Percentiles rank a stretch among this genome's conserved stretches.
Conservation (phyloP, 2,329 filamentous ascomycete genomes). For the Clonostachys chloroleuca region DNA sequence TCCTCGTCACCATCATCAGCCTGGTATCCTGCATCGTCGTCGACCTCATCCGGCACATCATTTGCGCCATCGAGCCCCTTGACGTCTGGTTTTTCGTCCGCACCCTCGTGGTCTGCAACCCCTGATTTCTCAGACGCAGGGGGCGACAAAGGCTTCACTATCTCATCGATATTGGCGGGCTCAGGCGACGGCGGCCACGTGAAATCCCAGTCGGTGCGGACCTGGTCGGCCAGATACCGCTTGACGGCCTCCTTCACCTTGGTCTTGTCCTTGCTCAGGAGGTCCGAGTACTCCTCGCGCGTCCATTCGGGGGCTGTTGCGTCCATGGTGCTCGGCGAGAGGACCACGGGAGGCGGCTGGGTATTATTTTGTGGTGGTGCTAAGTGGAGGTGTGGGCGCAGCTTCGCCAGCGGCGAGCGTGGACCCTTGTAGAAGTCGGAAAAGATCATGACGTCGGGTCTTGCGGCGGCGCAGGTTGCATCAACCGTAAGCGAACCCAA, state of each 20-base stretch:
- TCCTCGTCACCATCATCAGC: slow-evolving; percentile 36
- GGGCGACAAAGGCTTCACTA: neutral
- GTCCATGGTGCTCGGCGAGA: slow-evolving; percentile 7
- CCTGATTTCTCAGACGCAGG: neutral
- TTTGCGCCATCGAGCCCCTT: neutral
- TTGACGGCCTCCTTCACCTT: slow-evolving; percentile 61
- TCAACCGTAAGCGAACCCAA: no score
- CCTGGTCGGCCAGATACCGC: slow-evolving; percentile 45
- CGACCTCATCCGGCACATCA: slow-evolving; percentile 19
- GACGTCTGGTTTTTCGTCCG: slow-evolving; percentile 1
- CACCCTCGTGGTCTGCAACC: neutral
- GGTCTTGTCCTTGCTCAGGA: slow-evolving; percentile 56
- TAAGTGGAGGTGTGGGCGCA: slow-evolving; percentile 29
- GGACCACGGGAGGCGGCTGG: slow-evolving; percentile 11
- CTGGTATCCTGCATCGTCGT: slow-evolving; percentile 26
- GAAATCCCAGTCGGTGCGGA: slow-evolving; percentile 59
- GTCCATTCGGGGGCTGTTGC: slow-evolving; percentile 19
- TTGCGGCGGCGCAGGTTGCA: no score
- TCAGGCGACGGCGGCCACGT: slow-evolving; percentile 37
- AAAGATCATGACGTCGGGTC: slow-evolving; percentile 42
- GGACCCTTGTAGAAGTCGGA: slow-evolving; percentile 55
- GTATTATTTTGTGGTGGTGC: slow-evolving; percentile 15
- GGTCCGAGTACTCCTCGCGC: slow-evolving; percentile 54
- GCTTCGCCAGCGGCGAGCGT: slow-evolving; percentile 45
- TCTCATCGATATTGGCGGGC: neutral